A percentile compares a stretch with the other conserved stretches of the same genome.
Evolutionary conservation across 2,329 filamentous ascomycete genomes (phyloP).

Genomic region (Aureobasidium sp.): DNA sequence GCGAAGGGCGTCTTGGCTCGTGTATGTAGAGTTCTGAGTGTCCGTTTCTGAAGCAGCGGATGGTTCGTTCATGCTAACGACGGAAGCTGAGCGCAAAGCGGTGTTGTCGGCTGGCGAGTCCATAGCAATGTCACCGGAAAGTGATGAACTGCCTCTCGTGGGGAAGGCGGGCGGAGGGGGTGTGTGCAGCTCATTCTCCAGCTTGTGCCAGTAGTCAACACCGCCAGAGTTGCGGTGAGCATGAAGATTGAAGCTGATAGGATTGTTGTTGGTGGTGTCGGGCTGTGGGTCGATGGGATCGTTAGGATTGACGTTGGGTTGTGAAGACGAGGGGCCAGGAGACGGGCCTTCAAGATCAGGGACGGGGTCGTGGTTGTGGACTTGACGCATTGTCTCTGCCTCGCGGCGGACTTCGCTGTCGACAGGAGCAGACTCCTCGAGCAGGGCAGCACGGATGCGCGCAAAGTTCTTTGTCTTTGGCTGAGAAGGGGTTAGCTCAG

Average conservation of each 20-base stretch:
- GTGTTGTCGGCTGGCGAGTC: constrained; percentile 49
- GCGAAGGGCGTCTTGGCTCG: constrained; percentile 25
- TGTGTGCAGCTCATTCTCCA: constrained; percentile 58
- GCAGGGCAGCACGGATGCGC: constrained; percentile 78
- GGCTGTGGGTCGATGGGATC: constrained; percentile 55
- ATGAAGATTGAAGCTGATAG: constrained; percentile 68
- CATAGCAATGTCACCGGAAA: constrained; percentile 61
- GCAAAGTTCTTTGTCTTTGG: constrained; percentile 96
- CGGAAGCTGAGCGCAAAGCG: constrained; percentile 7
- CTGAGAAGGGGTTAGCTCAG: constrained; percentile 39
- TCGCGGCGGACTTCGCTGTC: constrained; percentile 86
- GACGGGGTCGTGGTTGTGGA: constrained; percentile 73
- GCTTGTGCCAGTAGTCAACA: constrained; percentile 70
- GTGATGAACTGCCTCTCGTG: constrained; percentile 34
- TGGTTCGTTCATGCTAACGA: constrained; percentile 9
- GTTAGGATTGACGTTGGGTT: constrained; percentile 57
- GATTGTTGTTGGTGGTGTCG: constrained; percentile 41
- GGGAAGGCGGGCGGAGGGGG: constrained; percentile 58
- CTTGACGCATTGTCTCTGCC: constrained; percentile 91
- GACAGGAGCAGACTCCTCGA: constrained; percentile 80
- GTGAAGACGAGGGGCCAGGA: constrained; percentile 39
- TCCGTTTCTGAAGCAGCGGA: neutral
- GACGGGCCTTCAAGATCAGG: constrained; percentile 38
- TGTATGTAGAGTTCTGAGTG: constrained; percentile 18
- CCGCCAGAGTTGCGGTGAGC: constrained; percentile 65